Percentiles rank a stretch among this genome's conserved stretches.
Evolutionary conservation across 495 filamentous ascomycete species (phyloP).

Genomic region (Penicillium samsonianum): DNA sequence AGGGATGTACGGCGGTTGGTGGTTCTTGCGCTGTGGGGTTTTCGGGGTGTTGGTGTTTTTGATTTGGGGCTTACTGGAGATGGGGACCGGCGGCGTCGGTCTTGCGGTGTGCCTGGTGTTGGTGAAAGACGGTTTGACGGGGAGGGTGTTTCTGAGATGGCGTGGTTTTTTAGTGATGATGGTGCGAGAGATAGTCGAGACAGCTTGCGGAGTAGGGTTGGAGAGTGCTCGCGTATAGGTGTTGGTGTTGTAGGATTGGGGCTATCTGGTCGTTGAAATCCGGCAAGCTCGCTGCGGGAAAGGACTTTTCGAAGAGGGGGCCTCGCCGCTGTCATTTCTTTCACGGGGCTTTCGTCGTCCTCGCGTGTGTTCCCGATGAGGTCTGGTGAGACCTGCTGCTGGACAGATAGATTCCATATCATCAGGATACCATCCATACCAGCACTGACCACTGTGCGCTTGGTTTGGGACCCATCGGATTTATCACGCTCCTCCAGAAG

Average conservation of each 20-base stretch:
- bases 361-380: constrained; percentile 27
- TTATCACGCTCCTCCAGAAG: constrained; percentile 59
- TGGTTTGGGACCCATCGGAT: constrained; percentile 35
- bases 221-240: constrained; percentile 58
- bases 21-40: constrained; percentile 21
- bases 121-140: constrained; percentile 42
- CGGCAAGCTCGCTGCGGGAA: constrained; percentile 74
- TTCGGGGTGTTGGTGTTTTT: constrained; percentile 21
- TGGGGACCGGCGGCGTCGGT: constrained; percentile 44
- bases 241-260: constrained; percentile 50
- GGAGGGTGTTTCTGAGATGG: constrained; percentile 33
- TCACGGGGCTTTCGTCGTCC: constrained; percentile 49
- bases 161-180: constrained; percentile 33
- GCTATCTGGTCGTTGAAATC: constrained; percentile 62
- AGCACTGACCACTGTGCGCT: constrained; percentile 65
- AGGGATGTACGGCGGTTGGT: constrained; percentile 56
- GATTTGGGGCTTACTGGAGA: constrained; percentile 46
- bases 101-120: constrained; percentile 26
- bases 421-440: constrained; percentile 85
- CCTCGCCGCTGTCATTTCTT: constrained; percentile 55
- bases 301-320: constrained; percentile 73
- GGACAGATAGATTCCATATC: constrained; percentile 69
- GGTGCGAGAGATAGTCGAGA: constrained; percentile 48
- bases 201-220: constrained; percentile 61
- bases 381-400: constrained; percentile 40